Evolutionary conservation across 345 rosid genomes (phyloP).

Genomic region (Psidium guajava): DNA sequence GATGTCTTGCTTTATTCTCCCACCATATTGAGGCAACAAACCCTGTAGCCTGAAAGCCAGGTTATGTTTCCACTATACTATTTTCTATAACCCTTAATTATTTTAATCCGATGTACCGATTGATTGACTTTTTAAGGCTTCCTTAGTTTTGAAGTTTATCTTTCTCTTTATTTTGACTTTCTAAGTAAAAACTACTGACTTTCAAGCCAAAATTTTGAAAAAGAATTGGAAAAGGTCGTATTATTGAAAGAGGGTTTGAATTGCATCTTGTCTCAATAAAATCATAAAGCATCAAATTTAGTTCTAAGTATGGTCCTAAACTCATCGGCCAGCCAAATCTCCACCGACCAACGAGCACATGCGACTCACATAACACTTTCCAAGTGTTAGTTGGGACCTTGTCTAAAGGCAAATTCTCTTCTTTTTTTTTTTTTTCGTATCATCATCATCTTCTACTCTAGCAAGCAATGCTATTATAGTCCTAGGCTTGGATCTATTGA

Average conservation of each 20-base stretch:
- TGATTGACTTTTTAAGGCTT: neutral
- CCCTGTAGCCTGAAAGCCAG: neutral
- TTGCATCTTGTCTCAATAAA: neutral
- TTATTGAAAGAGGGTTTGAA: neutral
- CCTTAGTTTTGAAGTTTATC: neutral
- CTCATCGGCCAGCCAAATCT: neutral
- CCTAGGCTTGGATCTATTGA: no score
- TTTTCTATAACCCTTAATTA: neutral
- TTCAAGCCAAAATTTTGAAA: neutral
- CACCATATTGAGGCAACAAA: fast-evolving
- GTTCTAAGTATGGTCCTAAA: neutral
- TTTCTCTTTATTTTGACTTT: neutral
- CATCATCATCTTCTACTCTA: neutral
- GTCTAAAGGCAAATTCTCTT: neutral
- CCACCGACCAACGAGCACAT: no score
- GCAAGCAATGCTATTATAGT: neutral
- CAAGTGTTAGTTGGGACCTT: neutral
- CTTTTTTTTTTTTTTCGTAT: neutral
- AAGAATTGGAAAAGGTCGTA: no score
- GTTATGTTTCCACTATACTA: neutral
- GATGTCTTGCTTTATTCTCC: neutral
- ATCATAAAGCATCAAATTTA: neutral
- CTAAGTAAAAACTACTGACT: neutral
- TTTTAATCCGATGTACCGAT: neutral
- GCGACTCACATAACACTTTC: neutral